These are phyloP conservation scores for Whalleya microplaca DNA, from an alignment of 2,329 filamentous ascomycete genomes.

Conservation along the genomic window DNA sequence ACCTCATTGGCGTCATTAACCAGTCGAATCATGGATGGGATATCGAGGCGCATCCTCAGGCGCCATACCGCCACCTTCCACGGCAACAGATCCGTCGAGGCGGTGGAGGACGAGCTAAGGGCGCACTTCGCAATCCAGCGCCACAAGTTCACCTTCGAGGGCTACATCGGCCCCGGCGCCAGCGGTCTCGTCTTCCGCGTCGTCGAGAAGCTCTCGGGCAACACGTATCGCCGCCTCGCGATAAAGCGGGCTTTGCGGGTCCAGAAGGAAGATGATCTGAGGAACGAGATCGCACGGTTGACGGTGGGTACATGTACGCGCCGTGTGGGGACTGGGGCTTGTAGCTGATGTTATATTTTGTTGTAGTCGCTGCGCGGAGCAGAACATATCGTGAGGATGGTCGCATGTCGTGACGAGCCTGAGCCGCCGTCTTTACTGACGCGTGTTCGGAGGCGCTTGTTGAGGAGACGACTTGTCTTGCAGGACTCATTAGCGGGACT, in stretches of 20 bases:
- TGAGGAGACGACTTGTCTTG: too few relatives aligned
- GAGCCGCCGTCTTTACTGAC: background rate
- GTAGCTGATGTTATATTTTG: background rate
- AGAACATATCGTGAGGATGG: constrained; percentile 12
- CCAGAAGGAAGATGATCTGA: constrained; percentile 1
- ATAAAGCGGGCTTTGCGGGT: constrained; percentile 7
- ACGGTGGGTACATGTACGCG: background rate
- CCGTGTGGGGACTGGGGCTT: too few relatives aligned
- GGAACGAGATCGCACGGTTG: constrained; percentile 12
- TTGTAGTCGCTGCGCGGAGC: constrained; percentile 14
- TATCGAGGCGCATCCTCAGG: too few relatives aligned
- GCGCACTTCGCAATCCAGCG: constrained; percentile 6
- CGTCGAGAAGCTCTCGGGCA: constrained; percentile 9
- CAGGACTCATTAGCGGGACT: too few relatives aligned
- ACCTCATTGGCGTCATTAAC: too few relatives aligned
- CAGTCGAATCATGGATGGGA: too few relatives aligned
- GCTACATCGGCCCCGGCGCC: constrained; percentile 6
- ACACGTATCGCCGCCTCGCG: constrained; percentile 7
- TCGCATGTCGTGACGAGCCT: constrained; percentile 5
- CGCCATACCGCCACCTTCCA: background rate
- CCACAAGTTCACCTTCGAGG: constrained; percentile 9
- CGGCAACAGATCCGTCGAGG: background rate
- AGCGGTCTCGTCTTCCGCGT: constrained; percentile 11
- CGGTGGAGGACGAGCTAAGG: constrained; percentile 5
- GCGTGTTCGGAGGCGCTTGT: too few relatives aligned